Evolutionary conservation across 352 stramenopile species (phyloP), one percentile per base, ranked within the genome.

Genomic region (Aphanomyces stellatus): DNA sequence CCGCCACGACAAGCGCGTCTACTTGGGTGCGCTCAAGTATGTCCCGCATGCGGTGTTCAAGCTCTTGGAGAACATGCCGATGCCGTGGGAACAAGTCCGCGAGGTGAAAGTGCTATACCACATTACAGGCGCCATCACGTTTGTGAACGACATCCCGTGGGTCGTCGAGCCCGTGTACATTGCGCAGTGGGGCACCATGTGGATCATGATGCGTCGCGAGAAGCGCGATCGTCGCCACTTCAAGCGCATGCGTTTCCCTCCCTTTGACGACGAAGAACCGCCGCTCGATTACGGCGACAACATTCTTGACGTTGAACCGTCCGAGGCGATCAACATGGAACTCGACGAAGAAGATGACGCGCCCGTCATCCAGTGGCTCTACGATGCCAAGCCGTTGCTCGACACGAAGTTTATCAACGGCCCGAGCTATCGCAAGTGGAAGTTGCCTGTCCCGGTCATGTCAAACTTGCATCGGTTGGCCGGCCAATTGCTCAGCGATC

Each of bases 61-160:
- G 82, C 78, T 99, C 46, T 76, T 99, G 56, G 97, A 99, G 82
- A 99, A 99, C 76, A 99, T 99, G 91, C 97, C 97, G 48, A 99
- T 99, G 97, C 97, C 97, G 3, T 99, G 97, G 97, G 97, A 99
- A 75, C 95, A 98, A 69, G 96, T 99, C 37, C 97, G 98, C 60
- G 98, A 99, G 64, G 97, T 99, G 42, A 97, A 98, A 66, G 96
- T 99, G 28, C 72, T 99, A 53, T 99, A 99, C 80, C 98, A 99
- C 76, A 83, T 99, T 22, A 99, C 98, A 2, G 98, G 98, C 19
- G 98, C 98, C 25, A 99, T 99, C 74, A 98, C 88, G 35, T 99
- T 99, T 76, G 97, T 99, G 49, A 99, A 99, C 77, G 96, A 99
- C 72, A 88, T 99, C 46, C 98, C 98, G 43, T 98, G 93, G 77